These are phyloP conservation scores for Groenewaldozyma sp. DNA, from an alignment of 1,139 yeast species.

Conservation along the genomic window DNA sequence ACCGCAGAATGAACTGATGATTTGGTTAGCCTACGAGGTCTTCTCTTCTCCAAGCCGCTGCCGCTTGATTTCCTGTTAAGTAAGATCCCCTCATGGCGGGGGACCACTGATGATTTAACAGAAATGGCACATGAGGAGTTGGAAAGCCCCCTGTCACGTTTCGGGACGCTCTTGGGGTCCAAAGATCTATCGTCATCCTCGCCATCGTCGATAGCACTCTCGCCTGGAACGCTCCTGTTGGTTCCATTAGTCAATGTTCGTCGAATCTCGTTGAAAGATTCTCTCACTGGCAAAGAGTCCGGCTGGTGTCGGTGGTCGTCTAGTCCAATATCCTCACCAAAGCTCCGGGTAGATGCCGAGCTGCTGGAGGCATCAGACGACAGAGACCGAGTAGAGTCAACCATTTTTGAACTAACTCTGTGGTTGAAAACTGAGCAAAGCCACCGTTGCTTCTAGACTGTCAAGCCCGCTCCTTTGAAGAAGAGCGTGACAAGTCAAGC, in stretches of 20 bases:
- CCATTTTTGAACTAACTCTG: too few species aligned
- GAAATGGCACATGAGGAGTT: conserved; percentile 20
- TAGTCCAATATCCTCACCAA: conserved; percentile 11
- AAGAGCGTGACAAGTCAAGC: background rate
- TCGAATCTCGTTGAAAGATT: conserved; percentile 11
- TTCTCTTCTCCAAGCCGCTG: conserved; percentile 7
- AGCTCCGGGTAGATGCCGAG: background rate
- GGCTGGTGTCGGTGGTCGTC: conserved; percentile 28
- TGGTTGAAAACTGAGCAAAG: too few species aligned
- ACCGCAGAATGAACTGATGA: conserved; percentile 13
- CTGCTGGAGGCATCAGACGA: background rate
- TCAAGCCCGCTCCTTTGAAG: too few species aligned
- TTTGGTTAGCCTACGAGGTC: conserved; percentile 17
- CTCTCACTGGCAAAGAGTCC: conserved; percentile 23
- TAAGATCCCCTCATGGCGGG: conserved; percentile 13
- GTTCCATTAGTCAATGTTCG: conserved; percentile 5
- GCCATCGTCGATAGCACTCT: background rate
- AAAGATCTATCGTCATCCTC: background rate
- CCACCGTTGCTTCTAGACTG: too few species aligned
- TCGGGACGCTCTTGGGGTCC: background rate
- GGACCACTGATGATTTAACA: conserved; percentile 10
- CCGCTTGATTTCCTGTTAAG: conserved; percentile 7
- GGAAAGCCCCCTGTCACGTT: conserved; percentile 13
- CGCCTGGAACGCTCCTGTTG: background rate
- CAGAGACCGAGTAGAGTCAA: too few species aligned